phyloP scores from a whole-genome alignment of 805 yeast genomes.

The Candida bentonensis region DNA sequence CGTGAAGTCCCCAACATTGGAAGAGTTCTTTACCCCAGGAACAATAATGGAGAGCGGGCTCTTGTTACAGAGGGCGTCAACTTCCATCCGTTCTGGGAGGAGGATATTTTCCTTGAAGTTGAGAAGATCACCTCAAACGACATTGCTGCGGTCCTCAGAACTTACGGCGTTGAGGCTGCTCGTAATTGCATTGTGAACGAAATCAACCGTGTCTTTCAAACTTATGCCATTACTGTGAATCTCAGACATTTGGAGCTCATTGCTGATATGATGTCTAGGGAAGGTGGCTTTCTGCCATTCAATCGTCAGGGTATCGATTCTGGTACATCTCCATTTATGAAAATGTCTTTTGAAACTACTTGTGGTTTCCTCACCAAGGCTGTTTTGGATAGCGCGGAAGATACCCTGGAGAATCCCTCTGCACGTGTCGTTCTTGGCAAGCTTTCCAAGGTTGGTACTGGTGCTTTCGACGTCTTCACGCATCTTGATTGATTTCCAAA shows the following conservation, averaged over 20 bases:
- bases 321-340: slow-evolving; percentile 89
- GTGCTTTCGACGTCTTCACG: slow-evolving; percentile 65
- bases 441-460: slow-evolving; percentile 86
- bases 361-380: slow-evolving; percentile 95
- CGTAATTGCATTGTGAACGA: slow-evolving; percentile 94
- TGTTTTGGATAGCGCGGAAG: slow-evolving; percentile 82
- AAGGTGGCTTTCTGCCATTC: slow-evolving; percentile 92
- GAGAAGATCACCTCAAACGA: slow-evolving; percentile 86
- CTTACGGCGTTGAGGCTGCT: slow-evolving; percentile 98
- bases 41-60: slow-evolving; percentile 56
- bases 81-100: slow-evolving; percentile 97
- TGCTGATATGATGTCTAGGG: slow-evolving; percentile 99
- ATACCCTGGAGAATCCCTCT: slow-evolving; percentile 79
- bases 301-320: slow-evolving; percentile 97
- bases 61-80: slow-evolving; percentile 97
- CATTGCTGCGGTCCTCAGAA: slow-evolving; percentile 72
- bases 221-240: slow-evolving; percentile 89
- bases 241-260: slow-evolving; percentile 89
- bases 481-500: slow-evolving; percentile 4
- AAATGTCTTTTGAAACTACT: slow-evolving; percentile 98
- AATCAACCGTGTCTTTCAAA: slow-evolving; percentile 88
- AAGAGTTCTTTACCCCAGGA: slow-evolving; percentile 74
- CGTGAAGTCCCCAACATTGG: slow-evolving; percentile 87
- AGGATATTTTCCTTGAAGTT: slow-evolving; percentile 82
- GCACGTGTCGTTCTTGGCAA: slow-evolving; percentile 90